These are phyloP conservation scores for Wickerhamomyces silvicola DNA, from an alignment of 805 yeast species.

Conservation along the genomic window DNA sequence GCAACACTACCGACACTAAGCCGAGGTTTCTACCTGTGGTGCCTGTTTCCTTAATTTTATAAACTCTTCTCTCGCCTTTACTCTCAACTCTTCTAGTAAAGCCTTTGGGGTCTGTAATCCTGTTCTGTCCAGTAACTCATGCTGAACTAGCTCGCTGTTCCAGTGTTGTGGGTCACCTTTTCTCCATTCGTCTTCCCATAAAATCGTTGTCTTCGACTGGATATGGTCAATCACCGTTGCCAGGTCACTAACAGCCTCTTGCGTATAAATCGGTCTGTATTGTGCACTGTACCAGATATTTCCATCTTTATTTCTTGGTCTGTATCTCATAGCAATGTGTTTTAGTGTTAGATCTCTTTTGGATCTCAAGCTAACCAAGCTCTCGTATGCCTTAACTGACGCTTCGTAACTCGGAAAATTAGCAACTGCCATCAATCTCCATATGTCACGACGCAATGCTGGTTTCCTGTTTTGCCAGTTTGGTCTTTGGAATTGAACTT, in stretches of 20 bases:
- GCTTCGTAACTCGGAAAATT: conserved; percentile 51
- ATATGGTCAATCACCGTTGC: conserved; percentile 62
- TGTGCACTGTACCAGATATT: conserved; percentile 84
- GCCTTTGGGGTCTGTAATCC: conserved; percentile 62
- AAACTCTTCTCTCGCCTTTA: conserved; percentile 23
- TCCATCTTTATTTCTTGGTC: conserved; percentile 70
- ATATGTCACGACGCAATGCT: conserved; percentile 71
- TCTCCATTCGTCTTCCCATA: conserved; percentile 87
- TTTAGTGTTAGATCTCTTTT: conserved; percentile 60
- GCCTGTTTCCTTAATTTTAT: conserved; percentile 4
- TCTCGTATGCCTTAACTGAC: conserved; percentile 69
- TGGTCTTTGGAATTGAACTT: conserved; percentile 68
- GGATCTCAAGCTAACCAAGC: conserved; percentile 65
- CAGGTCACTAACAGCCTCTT: conserved; percentile 87
- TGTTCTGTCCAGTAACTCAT: conserved; percentile 47
- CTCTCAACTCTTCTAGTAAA: conserved; percentile 50
- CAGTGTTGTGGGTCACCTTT: conserved; percentile 75
- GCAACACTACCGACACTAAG: no score
- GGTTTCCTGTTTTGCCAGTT: conserved; percentile 89
- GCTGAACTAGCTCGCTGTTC: conserved; percentile 53
- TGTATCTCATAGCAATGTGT: conserved; percentile 56
- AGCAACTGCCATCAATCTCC: conserved; percentile 88
- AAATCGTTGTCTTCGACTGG: conserved; percentile 36
- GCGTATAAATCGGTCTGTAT: conserved; percentile 84
- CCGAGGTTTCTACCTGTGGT: neutral